phyloP scores from a whole-genome alignment of 2,329 filamentous ascomycete genomes.

The Calonectria naviculata region DNA sequence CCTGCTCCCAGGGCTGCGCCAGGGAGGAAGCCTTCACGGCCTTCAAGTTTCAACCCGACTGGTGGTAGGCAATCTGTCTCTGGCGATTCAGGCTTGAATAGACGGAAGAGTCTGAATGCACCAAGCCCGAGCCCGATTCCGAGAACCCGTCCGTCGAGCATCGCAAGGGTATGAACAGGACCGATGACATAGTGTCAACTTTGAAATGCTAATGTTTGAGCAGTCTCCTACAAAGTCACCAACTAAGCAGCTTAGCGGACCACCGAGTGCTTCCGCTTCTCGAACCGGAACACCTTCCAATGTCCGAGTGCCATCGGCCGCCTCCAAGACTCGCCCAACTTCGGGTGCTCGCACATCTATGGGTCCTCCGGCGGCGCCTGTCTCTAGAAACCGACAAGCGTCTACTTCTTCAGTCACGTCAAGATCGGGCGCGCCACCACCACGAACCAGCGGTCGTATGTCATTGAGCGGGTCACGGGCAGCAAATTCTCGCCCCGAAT shows the following conservation, averaged over 20 bases:
- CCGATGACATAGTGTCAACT: neutral
- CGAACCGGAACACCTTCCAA: constrained; percentile 74
- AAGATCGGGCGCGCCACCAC: constrained; percentile 44
- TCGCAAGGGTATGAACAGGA: constrained; percentile 61
- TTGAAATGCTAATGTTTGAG: constrained; percentile 29
- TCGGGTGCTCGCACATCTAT: constrained; percentile 72
- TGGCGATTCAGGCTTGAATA: constrained; percentile 65
- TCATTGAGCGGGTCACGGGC: constrained; percentile 50
- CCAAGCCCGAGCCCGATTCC: constrained; percentile 78
- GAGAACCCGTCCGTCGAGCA: constrained; percentile 66
- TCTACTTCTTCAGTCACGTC: constrained; percentile 55
- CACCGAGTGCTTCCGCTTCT: constrained; percentile 69
- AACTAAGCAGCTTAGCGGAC: constrained; percentile 74
- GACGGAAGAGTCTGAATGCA: constrained; percentile 76
- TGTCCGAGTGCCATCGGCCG: constrained; percentile 55
- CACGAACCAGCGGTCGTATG: constrained; percentile 56
- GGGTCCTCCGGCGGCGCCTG: constrained; percentile 70
- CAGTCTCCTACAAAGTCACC: constrained; percentile 84
- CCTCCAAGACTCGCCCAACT: constrained; percentile 65
- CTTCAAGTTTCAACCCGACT: constrained; percentile 60
- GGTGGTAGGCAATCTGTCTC: constrained; percentile 54
- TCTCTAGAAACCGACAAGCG: constrained; percentile 55
- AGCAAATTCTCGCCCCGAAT: constrained; percentile 48
- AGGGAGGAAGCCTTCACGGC: constrained; percentile 55
- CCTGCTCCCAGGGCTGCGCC: constrained; percentile 50